These are phyloP conservation scores for Aspergillus steynii DNA, from an alignment of 495 filamentous ascomycete genomes.

Conservation along the genomic window DNA sequence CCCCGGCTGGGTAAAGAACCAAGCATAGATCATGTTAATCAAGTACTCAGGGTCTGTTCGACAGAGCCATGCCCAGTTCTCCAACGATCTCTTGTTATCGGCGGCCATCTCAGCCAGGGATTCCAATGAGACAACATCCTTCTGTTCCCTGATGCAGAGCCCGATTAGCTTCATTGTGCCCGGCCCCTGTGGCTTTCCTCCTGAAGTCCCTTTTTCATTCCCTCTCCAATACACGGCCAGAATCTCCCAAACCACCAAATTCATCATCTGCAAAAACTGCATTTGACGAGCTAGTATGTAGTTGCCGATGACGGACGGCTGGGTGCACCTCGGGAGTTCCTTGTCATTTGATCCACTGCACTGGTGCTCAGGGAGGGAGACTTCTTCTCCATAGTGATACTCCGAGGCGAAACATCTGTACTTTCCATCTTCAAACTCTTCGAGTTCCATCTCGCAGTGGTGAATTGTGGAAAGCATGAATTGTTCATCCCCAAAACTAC, in stretches of 20 bases:
- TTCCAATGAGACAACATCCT: too few species aligned
- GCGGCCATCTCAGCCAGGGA: constrained; percentile 14
- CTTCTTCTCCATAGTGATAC: background rate
- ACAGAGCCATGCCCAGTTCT: constrained; percentile 27
- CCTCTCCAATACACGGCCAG: constrained; percentile 25
- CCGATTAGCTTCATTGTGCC: background rate
- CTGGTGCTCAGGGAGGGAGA: background rate
- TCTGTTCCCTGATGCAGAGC: constrained; percentile 1
- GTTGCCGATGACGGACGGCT: constrained; percentile 18
- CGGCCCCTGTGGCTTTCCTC: constrained; percentile 6
- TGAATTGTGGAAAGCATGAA: background rate
- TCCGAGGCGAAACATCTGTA: background rate
- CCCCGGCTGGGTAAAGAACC: constrained; percentile 35
- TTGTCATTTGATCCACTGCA: background rate
- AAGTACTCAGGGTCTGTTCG: constrained; percentile 33
- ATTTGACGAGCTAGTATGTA: constrained; percentile 34
- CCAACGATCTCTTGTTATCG: constrained; percentile 18
- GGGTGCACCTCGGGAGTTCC: background rate
- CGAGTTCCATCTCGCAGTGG: constrained; percentile 9
- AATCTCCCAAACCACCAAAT: constrained; percentile 36
- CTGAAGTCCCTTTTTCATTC: constrained; percentile 10
- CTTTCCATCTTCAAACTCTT: background rate
- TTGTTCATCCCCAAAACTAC: background rate
- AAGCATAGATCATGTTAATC: constrained; percentile 26
- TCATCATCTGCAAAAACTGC: constrained; percentile 14